A percentile compares a stretch with the other conserved stretches of the same genome.
Conservation (phyloP, 257 asterid genomes). For the Eucommia ulmoides region DNA sequence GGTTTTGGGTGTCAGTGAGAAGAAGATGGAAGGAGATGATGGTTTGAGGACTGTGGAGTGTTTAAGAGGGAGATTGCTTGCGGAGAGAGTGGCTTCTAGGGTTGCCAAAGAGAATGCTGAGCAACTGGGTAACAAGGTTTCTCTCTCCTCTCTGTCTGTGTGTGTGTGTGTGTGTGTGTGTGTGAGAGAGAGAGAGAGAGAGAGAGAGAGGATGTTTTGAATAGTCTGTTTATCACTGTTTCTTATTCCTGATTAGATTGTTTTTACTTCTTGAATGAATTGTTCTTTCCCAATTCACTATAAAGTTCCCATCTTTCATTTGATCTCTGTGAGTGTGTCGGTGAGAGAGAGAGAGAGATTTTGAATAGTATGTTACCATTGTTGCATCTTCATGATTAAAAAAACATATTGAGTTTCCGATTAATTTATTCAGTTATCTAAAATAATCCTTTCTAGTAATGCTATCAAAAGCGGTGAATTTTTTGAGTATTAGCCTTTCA, state of each 20-base stretch:
- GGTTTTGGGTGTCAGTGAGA: constrained; percentile 10
- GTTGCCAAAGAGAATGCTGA: constrained; percentile 53
- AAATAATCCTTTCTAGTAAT: no score
- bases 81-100: constrained; percentile 72
- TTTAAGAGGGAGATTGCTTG: constrained; percentile 79
- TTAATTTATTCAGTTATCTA: no score
- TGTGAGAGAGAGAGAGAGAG: not conserved
- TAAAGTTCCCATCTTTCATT: constrained; percentile 2
- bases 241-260: not conserved
- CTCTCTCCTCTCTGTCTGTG: not conserved
- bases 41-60: constrained; percentile 60
- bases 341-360: no score
- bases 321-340: no score
- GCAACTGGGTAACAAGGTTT: constrained; percentile 45
- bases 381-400: no score
- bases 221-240: not conserved
- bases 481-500: no score
- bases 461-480: no score
- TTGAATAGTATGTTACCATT: no score
- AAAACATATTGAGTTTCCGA: no score
- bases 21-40: constrained; percentile 39
- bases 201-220: not conserved
- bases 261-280: not conserved
- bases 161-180: not conserved
- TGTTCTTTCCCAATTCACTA: not conserved